Evolutionary conservation across 345 rosid genomes (phyloP), one percentile per base, ranked within the genome.

Genomic region (Abelmoschus esculentus): DNA sequence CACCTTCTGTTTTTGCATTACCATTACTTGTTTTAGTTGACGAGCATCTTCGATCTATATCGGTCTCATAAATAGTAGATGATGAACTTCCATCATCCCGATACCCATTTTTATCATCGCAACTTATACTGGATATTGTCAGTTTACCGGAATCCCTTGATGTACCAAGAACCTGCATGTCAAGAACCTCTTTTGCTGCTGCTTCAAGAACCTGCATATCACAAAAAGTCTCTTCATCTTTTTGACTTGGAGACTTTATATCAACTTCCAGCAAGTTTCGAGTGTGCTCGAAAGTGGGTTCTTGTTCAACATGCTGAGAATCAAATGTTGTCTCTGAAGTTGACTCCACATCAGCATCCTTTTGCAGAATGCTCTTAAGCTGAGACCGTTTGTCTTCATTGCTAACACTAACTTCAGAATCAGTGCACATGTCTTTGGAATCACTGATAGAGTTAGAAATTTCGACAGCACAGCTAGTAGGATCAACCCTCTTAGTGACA

Each of bases 401-500:
- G 83, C 79, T 70, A 66, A 75, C 54, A 59, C 82, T 80, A 14
- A 67, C 75, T 72, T 83, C 93, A 38, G 84, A 80, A 67, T 77
- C 84, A 0, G 83, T 75, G 63, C 86, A 84, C 22, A 80, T 73
- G 74, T 85, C 87, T 72, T 85, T 87, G 10, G 85, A 80, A 78
- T 80, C 76, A 40, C 78, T 77, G 34, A 73, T 61, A 32, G 84
- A 74, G 75, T 82, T 84, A 1, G 84, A 82, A n/a, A 78, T 58
- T 63, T 84, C 85, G 53, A 76, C 38, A 13, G 70, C 59, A 67
- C 73, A 82, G 74, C 87, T 84, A 55, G 89, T 81, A 22, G 89
- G 87, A 83, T 89, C 91, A 12, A 88, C 86, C 74, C 82, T 83
- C 79, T 89, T 87, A 64, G 90, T 87, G 62, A 85, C 90, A 56